Evolutionary conservation across 768 basidiomycete genomes (phyloP).

Genomic region (Leucocoprinus leucothites): DNA sequence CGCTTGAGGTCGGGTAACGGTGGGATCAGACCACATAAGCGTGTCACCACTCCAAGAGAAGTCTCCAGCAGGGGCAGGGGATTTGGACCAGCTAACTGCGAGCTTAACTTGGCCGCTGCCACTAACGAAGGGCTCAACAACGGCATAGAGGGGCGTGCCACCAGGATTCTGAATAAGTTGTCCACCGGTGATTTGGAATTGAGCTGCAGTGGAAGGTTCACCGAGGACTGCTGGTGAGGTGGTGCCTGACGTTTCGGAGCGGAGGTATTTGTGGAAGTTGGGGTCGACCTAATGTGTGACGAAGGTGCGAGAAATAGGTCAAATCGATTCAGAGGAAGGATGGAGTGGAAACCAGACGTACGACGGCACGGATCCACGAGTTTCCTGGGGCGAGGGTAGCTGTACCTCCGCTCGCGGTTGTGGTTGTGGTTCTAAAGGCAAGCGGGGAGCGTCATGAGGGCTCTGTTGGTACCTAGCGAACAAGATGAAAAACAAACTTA

Average conservation of each 20-base stretch:
- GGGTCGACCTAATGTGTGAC: constrained; percentile 40
- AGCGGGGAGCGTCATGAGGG: constrained; percentile 31
- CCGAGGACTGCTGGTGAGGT: constrained; percentile 50
- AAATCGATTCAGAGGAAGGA: no score
- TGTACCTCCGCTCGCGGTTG: constrained; percentile 30
- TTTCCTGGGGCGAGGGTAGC: constrained; percentile 46
- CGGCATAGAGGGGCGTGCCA: constrained; percentile 44
- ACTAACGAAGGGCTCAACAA: constrained; percentile 43
- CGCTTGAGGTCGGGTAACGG: constrained; percentile 46
- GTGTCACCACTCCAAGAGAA: constrained; percentile 59
- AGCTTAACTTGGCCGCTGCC: constrained; percentile 43
- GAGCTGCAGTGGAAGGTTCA: constrained; percentile 46
- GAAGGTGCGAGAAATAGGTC: no score
- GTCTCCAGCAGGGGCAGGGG: constrained; percentile 43
- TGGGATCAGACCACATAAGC: constrained; percentile 52
- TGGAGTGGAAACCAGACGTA: constrained; percentile 4
- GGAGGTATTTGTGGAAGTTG: constrained; percentile 62
- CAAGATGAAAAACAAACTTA: not conserved
- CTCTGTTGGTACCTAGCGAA: no score
- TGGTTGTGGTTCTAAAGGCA: constrained; percentile 22
- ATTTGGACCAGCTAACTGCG: constrained; percentile 44
- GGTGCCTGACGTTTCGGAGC: constrained; percentile 41
- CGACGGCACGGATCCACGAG: constrained; percentile 45
- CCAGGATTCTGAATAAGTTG: constrained; percentile 51
- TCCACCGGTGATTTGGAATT: constrained; percentile 53